Conservation (phyloP, 176 grass and related monocot genomes). For the Carex littledalei region DNA sequence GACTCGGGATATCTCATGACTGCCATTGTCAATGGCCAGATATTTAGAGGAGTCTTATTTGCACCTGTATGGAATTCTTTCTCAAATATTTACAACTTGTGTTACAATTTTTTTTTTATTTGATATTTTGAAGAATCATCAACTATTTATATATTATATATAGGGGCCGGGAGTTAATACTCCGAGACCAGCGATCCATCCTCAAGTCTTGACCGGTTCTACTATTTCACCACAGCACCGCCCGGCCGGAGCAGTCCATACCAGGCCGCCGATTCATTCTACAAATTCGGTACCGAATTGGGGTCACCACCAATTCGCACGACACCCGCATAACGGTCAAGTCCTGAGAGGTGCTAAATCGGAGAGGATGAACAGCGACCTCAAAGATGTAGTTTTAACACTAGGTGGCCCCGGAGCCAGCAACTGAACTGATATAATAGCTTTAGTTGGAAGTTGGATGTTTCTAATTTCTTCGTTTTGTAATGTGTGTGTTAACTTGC, state of each 20-base stretch:
- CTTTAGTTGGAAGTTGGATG: not conserved
- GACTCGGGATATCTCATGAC: conserved; percentile 96
- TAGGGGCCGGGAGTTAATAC: conserved; percentile 59
- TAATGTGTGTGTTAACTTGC: not conserved
- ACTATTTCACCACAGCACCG: conserved; percentile 37
- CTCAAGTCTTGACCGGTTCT: conserved; percentile 49
- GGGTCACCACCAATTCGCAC: conserved; percentile 32
- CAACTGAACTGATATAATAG: conserved; percentile 22
- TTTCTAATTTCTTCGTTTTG: not conserved
- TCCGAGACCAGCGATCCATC: conserved; percentile 44
- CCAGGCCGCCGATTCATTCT: conserved; percentile 39
- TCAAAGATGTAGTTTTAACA: conserved; percentile 84
- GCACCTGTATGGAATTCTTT: conserved; percentile 55
- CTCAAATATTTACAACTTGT: not conserved
- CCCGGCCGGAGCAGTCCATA: conserved; percentile 45
- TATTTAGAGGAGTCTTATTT: conserved; percentile 87
- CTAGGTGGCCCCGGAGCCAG: conserved; percentile 74
- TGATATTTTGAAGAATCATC: not conserved
- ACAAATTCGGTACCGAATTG: conserved; percentile 43
- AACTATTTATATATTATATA: not conserved
- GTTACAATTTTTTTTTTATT: not conserved
- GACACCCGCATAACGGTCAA: conserved; percentile 37
- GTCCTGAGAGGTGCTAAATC: conserved; percentile 42
- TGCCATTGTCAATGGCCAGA: conserved; percentile 71
- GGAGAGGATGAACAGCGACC: conserved; percentile 51